Evolutionary conservation across 2,329 filamentous ascomycete genomes (phyloP).

Genomic region (Fusarium liriodendri): DNA sequence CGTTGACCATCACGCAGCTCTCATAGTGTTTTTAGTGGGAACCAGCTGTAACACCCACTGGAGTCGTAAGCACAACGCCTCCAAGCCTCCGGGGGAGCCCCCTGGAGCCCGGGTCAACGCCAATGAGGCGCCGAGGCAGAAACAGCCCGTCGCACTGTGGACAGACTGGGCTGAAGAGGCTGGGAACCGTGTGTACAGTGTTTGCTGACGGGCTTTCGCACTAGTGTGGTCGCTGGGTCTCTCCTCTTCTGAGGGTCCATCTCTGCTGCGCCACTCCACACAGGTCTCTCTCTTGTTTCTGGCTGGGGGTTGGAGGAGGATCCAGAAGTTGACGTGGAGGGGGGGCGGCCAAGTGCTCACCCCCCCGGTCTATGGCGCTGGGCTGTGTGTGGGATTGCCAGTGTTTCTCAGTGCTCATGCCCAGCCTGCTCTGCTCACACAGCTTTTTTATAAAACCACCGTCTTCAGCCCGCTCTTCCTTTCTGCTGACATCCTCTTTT

Average conservation of each 20-base stretch:
- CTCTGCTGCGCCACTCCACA: conserved; percentile 21
- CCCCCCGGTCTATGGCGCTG: neutral
- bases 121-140: conserved; percentile 26
- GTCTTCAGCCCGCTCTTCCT: conserved; percentile 15
- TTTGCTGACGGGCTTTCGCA: neutral
- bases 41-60: conserved; percentile 32
- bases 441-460: conserved; percentile 40
- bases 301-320: neutral
- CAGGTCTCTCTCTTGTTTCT: neutral
- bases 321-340: neutral
- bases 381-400: neutral
- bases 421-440: neutral
- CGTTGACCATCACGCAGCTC: neutral
- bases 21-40: conserved; percentile 24
- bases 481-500: conserved; percentile 7
- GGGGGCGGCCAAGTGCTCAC: conserved; percentile 21
- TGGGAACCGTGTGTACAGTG: conserved; percentile 8
- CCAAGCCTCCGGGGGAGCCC: conserved; percentile 11
- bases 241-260: conserved; percentile 9
- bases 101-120: neutral
- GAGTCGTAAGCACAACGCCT: conserved; percentile 38
- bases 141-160: conserved; percentile 8
- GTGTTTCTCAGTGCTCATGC: neutral
- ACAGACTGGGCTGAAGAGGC: accelerated
- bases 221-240: conserved; percentile 13